These are phyloP conservation scores for Mastigamoeba balamuthi DNA, from an alignment of 78 protist genomes.

Conservation along the genomic window DNA sequence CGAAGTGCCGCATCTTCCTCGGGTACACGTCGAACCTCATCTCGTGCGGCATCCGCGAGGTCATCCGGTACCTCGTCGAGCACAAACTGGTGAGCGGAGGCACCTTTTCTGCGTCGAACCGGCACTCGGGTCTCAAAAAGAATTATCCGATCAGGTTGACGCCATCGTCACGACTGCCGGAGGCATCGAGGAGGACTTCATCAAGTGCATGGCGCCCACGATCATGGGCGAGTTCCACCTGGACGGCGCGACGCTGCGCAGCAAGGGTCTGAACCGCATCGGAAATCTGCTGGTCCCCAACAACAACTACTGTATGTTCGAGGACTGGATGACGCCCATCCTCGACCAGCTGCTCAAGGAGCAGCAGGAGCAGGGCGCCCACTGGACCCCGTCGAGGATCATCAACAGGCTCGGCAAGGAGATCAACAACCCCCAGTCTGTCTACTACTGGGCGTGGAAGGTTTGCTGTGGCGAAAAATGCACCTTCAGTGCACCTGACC, in stretches of 20 bases:
- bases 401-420: slow-evolving; percentile 90
- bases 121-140: too few species aligned
- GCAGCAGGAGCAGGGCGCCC: slow-evolving; percentile 39
- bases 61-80: slow-evolving; percentile 75
- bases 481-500: background rate
- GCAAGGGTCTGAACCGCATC: slow-evolving; percentile 84
- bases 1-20: slow-evolving; percentile 70
- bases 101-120: too few species aligned
- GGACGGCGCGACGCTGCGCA: slow-evolving; percentile 64
- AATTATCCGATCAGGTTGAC: slow-evolving; percentile 23
- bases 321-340: slow-evolving; percentile 96
- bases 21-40: slow-evolving; percentile 96
- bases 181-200: slow-evolving; percentile 98
- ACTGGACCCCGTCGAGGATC: slow-evolving; percentile 91
- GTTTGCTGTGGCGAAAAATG: background rate
- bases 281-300: slow-evolving; percentile 98
- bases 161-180: slow-evolving; percentile 96
- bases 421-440: slow-evolving; percentile 75
- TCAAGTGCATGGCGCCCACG: slow-evolving; percentile 94
- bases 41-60: slow-evolving; percentile 91
- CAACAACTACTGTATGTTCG: slow-evolving; percentile 86
- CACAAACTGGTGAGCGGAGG: slow-evolving; percentile 64
- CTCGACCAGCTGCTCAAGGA: slow-evolving; percentile 75
- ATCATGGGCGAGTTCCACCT: slow-evolving; percentile 86
- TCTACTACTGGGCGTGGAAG: slow-evolving; percentile 91